Base-by-base conservation (phyloP, 345 rosid genomes). In the Brassica nigra region DNA sequence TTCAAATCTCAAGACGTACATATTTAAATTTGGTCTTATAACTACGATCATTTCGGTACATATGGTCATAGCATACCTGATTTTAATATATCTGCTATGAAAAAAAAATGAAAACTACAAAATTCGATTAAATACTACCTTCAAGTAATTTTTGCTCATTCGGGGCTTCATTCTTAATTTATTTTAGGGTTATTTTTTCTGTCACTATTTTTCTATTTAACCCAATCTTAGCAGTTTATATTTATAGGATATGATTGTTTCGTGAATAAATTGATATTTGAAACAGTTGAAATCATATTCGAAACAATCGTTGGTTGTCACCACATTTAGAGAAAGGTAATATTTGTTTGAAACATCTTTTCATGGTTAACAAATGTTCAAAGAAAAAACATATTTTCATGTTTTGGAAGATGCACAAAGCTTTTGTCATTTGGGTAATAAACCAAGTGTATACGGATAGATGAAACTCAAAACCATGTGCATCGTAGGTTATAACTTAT, bases 1-100 rank as follows among this genome's bases (percentile, higher is more conserved):
- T 62, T 77, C 55, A 49, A 77, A 70, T 34, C 65, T 70, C 30
- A 52, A 44, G 81, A 63, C 65, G 76, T 77, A 77, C 69, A 68
- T 76, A 75, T 31, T 61, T 47, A 61, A 68, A 76, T 77, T 70
- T 70, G 76, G 81, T 70, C 52, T 49, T 70, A 16, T 70, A 70
- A 70, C 71, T 39, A 70, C 37, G 58, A 70, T 72, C 33, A 77
- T 62, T 49, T 77, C 28, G 15, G 76, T 71, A 77, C 31, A 34
- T 70, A 49, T 69, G 69, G 29, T 49, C 64, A 62, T 44, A 63
- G 12, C 80, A 70, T 77, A 52, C 75, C 76, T 34, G 37, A n/a
- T 62, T 77, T 62, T 27, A 49, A 49, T 33, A 52, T 70, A 77
- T 62, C 47, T 68, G 15, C 74, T 70, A 62, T 10, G 55, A 62